A percentile compares a stretch with the other conserved stretches of the same genome.
Conservation (phyloP, 148 eudicot genomes). For the Rhododendron williamsianum region DNA sequence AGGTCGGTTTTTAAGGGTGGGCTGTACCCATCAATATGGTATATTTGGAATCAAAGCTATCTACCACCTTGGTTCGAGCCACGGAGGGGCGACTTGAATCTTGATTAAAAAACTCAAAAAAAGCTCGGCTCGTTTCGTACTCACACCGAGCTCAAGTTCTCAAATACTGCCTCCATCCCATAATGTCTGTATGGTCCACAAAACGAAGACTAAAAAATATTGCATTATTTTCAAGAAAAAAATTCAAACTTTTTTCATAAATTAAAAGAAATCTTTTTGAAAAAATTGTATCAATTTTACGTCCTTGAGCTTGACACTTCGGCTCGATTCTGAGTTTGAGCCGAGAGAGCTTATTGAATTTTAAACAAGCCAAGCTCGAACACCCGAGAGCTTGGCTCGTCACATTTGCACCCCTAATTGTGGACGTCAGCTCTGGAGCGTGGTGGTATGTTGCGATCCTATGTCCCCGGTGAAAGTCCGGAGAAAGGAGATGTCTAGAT, state of each 20-base stretch:
- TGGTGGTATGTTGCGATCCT: background rate
- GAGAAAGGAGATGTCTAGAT: background rate
- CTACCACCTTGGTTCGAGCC: background rate
- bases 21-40: background rate
- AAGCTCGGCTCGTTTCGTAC: background rate
- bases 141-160: background rate
- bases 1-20: background rate
- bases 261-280: too few species aligned
- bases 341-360: background rate
- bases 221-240: too few species aligned
- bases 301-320: background rate
- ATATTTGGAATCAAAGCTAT: too few species aligned
- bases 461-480: too few species aligned
- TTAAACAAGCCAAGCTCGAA: background rate
- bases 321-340: background rate
- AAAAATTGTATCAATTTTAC: too few species aligned
- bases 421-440: background rate
- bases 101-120: background rate
- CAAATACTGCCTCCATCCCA: background rate
- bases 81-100: background rate
- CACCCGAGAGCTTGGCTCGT: background rate
- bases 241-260: too few species aligned
- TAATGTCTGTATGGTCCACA: too few species aligned
- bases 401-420: background rate
- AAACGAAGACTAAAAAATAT: too few species aligned